Evolutionary conservation across 2,329 filamentous ascomycete genomes (phyloP).

Genomic region (Phoma herbarum): DNA sequence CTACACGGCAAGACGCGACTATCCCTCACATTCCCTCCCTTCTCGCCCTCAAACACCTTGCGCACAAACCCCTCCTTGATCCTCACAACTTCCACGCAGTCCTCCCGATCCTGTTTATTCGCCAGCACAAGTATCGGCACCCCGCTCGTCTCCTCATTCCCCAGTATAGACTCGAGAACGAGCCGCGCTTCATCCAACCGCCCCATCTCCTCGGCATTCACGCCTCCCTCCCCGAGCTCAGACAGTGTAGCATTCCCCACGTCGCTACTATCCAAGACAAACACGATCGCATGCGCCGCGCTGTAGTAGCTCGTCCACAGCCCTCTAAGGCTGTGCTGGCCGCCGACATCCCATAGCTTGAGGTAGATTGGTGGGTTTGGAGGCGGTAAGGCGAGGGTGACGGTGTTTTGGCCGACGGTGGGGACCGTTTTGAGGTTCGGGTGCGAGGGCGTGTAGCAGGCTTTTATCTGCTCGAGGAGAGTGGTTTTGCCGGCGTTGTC

Average conservation of each 20-base stretch:
- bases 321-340: constrained; percentile 85
- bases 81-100: constrained; percentile 94
- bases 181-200: constrained; percentile 87
- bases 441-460: constrained; percentile 78
- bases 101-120: constrained; percentile 97
- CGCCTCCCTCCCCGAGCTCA: constrained; percentile 44
- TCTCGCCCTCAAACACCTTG: constrained; percentile 94
- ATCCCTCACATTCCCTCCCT: constrained; percentile 84
- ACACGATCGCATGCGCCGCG: constrained; percentile 93
- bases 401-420: constrained; percentile 96
- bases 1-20: constrained; percentile 90
- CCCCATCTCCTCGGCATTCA: constrained; percentile 50
- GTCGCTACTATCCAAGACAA: constrained; percentile 95
- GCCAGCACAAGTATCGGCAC: constrained; percentile 92
- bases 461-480: constrained; percentile 95
- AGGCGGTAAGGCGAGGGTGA: constrained; percentile 76
- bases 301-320: constrained; percentile 97
- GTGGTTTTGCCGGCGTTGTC: constrained; percentile 99
- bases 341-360: constrained; percentile 98
- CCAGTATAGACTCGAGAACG: constrained; percentile 88
- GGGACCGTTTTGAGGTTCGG: constrained; percentile 84
- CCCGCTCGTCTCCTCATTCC: constrained; percentile 86
- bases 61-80: constrained; percentile 97
- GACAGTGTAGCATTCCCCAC: constrained; percentile 83
- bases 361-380: constrained; percentile 85